Conservation (phyloP, 106 monocot species). For the Narthecium ossifragum region DNA sequence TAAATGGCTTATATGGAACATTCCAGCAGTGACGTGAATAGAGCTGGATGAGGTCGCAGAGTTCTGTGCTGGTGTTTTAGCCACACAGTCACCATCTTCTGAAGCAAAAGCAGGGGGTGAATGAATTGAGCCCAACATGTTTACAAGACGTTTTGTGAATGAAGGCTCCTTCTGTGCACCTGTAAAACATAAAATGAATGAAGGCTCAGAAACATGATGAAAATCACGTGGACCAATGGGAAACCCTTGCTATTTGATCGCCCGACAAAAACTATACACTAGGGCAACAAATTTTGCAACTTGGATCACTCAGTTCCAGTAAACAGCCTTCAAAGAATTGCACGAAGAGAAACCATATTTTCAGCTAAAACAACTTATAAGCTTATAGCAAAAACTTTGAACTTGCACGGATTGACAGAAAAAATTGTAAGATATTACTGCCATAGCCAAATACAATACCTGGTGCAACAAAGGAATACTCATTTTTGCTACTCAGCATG, state of each 20-base stretch:
- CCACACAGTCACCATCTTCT: conserved; percentile 23
- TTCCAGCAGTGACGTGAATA: conserved; percentile 51
- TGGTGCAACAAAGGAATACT: conserved; percentile 9
- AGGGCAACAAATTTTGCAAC: background rate
- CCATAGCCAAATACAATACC: conserved; percentile 18
- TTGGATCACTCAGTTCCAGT: background rate
- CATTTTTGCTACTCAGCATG: conserved; percentile 4
- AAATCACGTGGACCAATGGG: background rate
- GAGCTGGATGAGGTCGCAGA: conserved; percentile 33
- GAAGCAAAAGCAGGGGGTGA: conserved; percentile 63
- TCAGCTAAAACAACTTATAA: background rate
- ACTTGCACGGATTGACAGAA: background rate
- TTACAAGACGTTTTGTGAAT: conserved; percentile 39
- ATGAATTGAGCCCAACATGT: conserved; percentile 64
- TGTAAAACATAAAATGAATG: conserved; percentile 14
- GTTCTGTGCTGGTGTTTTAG: conserved; percentile 13
- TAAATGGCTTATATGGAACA: conserved; percentile 48
- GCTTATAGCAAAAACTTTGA: background rate
- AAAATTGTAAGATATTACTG: background rate
- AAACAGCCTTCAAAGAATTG: background rate
- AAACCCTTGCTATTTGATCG: background rate
- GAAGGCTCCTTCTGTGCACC: conserved; percentile 12
- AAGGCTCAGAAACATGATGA: background rate
- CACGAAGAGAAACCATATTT: background rate
- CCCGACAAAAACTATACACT: background rate